Evolutionary conservation across 306 rosid genomes (phyloP).

Genomic region (Acacia melanoxylon): DNA sequence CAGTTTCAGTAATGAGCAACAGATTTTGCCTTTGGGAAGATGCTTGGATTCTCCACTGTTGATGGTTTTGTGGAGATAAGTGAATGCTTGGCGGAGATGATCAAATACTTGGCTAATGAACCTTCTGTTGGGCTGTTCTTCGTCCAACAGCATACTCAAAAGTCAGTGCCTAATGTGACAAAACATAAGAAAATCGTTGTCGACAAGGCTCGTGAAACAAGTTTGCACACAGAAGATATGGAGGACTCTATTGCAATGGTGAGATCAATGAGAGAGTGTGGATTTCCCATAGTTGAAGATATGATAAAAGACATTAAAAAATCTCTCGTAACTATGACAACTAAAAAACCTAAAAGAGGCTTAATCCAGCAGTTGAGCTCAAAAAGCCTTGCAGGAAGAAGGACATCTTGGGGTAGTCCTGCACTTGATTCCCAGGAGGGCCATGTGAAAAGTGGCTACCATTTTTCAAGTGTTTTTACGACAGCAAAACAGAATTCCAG

Average conservation of each 20-base stretch:
- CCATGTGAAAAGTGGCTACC: constrained; percentile 44
- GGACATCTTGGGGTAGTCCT: constrained; percentile 46
- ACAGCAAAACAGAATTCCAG: constrained; percentile 74
- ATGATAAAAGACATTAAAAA: constrained; percentile 84
- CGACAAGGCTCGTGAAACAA: constrained; percentile 63
- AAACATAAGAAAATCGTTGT: constrained; percentile 49
- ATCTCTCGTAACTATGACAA: constrained; percentile 55
- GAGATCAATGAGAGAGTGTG: constrained; percentile 77
- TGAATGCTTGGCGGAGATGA: constrained; percentile 83
- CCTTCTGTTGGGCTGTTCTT: constrained; percentile 91
- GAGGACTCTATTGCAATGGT: constrained; percentile 76
- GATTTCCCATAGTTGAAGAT: constrained; percentile 68
- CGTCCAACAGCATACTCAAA: constrained; percentile 85
- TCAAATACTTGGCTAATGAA: constrained; percentile 76
- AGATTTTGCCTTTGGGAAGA: constrained; percentile 55
- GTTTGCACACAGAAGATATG: constrained; percentile 75
- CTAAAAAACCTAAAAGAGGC: constrained; percentile 73
- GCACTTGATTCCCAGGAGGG: constrained; percentile 32
- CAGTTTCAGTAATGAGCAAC: constrained; percentile 54
- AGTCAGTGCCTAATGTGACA: constrained; percentile 67
- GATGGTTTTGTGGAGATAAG: constrained; percentile 91
- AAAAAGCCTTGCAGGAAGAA: constrained; percentile 45
- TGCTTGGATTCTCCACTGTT: constrained; percentile 79
- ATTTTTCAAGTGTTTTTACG: constrained; percentile 62
- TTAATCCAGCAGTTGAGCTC: constrained; percentile 45